Evolutionary conservation across 2,329 filamentous ascomycete genomes (phyloP).

Genomic region (Verticillium longisporum): DNA sequence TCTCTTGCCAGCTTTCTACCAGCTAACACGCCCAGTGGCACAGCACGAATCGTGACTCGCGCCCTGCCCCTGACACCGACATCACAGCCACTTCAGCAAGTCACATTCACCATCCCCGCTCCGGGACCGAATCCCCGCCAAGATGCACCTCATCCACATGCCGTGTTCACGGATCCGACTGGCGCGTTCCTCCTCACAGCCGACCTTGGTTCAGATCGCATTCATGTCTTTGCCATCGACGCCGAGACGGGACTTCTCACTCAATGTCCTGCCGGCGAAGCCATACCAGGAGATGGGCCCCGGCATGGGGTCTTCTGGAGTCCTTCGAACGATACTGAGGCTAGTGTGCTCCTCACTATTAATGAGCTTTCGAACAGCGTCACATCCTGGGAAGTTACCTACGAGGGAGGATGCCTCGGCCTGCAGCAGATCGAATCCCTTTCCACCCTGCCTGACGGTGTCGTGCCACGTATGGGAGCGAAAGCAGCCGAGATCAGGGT

Average conservation of each 20-base stretch:
- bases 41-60: constrained; percentile 35
- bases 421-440: constrained; percentile 38
- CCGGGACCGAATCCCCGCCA: constrained; percentile 43
- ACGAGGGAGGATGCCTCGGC: constrained; percentile 36
- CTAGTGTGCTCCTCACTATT: constrained; percentile 26
- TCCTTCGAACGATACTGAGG: constrained; percentile 13
- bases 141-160: constrained; percentile 48
- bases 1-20: neutral
- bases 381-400: constrained; percentile 40
- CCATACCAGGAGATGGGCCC: constrained; percentile 41
- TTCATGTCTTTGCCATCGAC: constrained; percentile 47
- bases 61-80: constrained; percentile 26
- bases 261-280: constrained; percentile 31
- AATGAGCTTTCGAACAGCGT: constrained; percentile 44
- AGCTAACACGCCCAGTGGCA: constrained; percentile 21
- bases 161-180: constrained; percentile 40
- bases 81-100: constrained; percentile 24
- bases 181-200: constrained; percentile 41
- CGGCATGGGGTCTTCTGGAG: constrained; percentile 46
- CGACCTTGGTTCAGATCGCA: constrained; percentile 47
- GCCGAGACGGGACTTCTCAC: constrained; percentile 34
- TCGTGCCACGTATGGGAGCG: constrained; percentile 32
- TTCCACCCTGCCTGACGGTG: constrained; percentile 37
- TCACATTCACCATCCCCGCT: constrained; percentile 32
- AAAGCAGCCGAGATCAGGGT: constrained; percentile 51